phyloP scores from a whole-genome alignment of 2,329 filamentous ascomycete genomes.

The Talaromyces sp. region DNA sequence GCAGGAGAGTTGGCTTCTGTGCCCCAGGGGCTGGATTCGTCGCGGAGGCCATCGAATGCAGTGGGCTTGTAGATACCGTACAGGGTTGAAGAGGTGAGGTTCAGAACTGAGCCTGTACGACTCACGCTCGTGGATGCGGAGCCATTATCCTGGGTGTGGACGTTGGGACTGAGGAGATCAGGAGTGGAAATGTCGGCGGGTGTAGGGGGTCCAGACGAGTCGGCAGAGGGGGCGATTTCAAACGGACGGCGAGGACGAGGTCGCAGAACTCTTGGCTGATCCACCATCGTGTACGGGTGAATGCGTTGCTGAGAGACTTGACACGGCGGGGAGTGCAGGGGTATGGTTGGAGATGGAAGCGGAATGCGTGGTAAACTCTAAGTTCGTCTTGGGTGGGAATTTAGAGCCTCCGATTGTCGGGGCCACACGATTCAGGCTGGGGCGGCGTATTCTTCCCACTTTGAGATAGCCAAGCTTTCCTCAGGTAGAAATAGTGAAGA shows the following conservation, averaged over 20 bases:
- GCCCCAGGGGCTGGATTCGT: slow-evolving; percentile 74
- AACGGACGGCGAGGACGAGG: slow-evolving; percentile 75
- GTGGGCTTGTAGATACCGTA: slow-evolving; percentile 85
- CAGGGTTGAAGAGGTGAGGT: slow-evolving; percentile 85
- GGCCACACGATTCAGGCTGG: neutral
- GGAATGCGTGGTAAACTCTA: neutral
- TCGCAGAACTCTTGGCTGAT: slow-evolving; percentile 61
- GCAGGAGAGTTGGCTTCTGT: slow-evolving; percentile 72
- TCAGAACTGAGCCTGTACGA: slow-evolving; percentile 76
- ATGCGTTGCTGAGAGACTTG: neutral
- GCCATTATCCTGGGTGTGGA: slow-evolving; percentile 21
- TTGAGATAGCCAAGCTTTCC: neutral
- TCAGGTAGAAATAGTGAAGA: neutral
- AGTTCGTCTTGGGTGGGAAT: neutral
- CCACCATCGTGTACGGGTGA: slow-evolving; percentile 32
- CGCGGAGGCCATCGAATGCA: slow-evolving; percentile 57
- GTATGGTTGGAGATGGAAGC: neutral
- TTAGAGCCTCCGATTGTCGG: slow-evolving; percentile 10
- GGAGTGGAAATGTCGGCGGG: slow-evolving; percentile 41
- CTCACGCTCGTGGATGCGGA: slow-evolving; percentile 53
- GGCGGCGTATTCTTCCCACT: neutral
- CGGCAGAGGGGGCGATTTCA: slow-evolving; percentile 55
- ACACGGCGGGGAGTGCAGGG: neutral
- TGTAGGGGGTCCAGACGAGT: slow-evolving; percentile 46
- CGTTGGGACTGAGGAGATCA: slow-evolving; percentile 38